Percentiles rank a stretch among this genome's conserved stretches.
Conservation (phyloP, 306 rosid species). For the Vachellia pachyceras region DNA sequence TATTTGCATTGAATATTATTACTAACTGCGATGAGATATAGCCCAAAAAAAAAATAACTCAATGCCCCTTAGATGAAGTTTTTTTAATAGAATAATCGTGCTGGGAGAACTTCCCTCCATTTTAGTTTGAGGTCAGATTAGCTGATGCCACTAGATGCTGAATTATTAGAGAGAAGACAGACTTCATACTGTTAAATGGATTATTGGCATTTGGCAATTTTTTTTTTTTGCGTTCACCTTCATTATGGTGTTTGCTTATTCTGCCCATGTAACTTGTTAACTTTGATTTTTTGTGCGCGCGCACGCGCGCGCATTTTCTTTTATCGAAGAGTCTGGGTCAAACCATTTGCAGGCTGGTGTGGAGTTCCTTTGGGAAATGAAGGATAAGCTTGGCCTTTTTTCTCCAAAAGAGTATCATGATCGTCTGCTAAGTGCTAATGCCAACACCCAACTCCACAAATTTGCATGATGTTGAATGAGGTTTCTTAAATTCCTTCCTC, state of each 20-base stretch:
- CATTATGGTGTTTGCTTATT: conserved; percentile 32
- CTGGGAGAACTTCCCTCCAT: neutral
- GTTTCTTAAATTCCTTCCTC: too few species aligned
- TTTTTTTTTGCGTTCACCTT: conserved; percentile 3
- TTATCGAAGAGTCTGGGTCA: conserved; percentile 56
- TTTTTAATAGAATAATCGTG: neutral
- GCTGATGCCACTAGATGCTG: neutral
- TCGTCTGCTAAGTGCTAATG: conserved; percentile 53
- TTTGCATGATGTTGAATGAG: conserved; percentile 49
- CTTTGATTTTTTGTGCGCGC: conserved; percentile 16
- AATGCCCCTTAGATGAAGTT: neutral
- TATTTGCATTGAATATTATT: too few species aligned
- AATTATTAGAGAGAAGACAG: too few species aligned
- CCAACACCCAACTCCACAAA: conserved; percentile 47
- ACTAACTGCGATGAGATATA: too few species aligned
- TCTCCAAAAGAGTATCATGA: conserved; percentile 63
- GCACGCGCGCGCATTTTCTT: conserved; percentile 48
- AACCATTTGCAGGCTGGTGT: conserved; percentile 56
- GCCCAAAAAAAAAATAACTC: too few species aligned
- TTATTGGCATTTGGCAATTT: neutral
- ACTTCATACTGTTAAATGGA: neutral
- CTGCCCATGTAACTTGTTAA: conserved; percentile 47
- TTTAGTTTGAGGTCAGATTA: neutral
- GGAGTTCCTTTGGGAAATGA: conserved; percentile 62
- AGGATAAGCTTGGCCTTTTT: conserved; percentile 61